Conservation (phyloP, 2,329 filamentous ascomycete genomes). For the Sporothrix brasiliensis region DNA sequence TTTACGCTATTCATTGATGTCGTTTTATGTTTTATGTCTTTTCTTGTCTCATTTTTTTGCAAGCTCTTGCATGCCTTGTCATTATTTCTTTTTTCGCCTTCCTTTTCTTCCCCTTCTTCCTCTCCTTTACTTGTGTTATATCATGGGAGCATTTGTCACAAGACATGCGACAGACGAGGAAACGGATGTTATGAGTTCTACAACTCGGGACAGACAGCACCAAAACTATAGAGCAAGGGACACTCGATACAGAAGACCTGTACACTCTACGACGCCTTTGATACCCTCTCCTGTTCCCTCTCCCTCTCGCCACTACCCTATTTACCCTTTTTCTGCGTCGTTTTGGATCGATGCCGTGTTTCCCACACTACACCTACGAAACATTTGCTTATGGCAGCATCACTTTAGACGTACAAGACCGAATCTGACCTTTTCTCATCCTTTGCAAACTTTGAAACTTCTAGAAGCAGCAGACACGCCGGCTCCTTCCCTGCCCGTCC, state of each 20-base stretch:
- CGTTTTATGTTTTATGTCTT: constrained; percentile 6
- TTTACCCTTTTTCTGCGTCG: not conserved
- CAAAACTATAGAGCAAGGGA: not conserved
- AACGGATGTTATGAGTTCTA: not conserved
- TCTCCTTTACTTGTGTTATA: not conserved
- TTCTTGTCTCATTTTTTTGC: not conserved
- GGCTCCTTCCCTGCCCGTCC: constrained; percentile 8
- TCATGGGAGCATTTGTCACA: not conserved
- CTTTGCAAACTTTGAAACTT: not conserved
- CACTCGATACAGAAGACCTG: not conserved
- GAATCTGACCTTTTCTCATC: not conserved
- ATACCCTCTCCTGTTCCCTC: not conserved
- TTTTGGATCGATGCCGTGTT: not conserved
- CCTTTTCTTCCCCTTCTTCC: not conserved
- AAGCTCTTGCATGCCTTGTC: not conserved
- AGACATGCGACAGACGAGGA: not conserved
- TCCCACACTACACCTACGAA: not conserved
- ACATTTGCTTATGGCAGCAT: not conserved
- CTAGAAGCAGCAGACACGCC: not conserved
- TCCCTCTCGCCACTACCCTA: not conserved
- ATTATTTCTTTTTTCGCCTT: not conserved
- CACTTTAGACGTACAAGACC: constrained; percentile 11
- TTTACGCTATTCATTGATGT: not conserved
- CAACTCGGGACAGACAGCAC: not conserved
- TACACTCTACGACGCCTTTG: not conserved